Base-by-base conservation (phyloP, 768 basidiomycete species). In the button mushroom (Agaricus bisporus) region DNA sequence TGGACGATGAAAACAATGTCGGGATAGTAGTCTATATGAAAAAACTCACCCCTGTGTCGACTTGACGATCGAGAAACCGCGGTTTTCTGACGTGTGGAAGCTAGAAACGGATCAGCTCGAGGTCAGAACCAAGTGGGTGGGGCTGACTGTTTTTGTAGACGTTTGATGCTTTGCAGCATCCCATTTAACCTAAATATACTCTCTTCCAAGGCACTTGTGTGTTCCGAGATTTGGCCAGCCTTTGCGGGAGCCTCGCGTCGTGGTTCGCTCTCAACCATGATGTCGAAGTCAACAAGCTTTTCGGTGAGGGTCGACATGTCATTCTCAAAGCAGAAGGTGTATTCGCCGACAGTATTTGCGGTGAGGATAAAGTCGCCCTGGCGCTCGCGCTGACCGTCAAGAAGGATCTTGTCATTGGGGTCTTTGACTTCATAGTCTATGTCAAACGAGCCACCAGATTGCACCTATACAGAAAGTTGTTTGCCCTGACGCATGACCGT, bases 251-350 rank as follows among this genome's bases (percentile, higher is more conserved):
- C 79, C 63, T 93, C 86, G 48, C 92, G 76, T 48, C 97, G 77
- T 1, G 97, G 97, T 66, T 98, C 95, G 56, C 88, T 93, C 78
- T 99, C 97, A 44, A 93, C 92, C 93, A 98, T 95, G 70, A 99
- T 98, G 68, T 91, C 88, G 66, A 93, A 89, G 71, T 93, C 91
- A 62, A 99, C 80, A 44, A 98, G 80, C 69, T 98, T 98, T 72
- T 93, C 91, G 11, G 91, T 88, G 59, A 97, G 77, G 4, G 91
- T 91, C 22, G 88, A 90, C 79, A 95, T 95, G 74, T 98, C 95
- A 68, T 99, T 99, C 66, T 93, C 90, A 67, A 98, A 97, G 73
- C 95, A 98, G 75, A 99, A 98, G 5, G 95, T 68, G 65, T 92
- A 93, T 78, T 93, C 91, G 61, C 91, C 91, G 66, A 86, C 78